Conservation (phyloP, 148 eudicot species). For the Chenopodium formosanum region DNA sequence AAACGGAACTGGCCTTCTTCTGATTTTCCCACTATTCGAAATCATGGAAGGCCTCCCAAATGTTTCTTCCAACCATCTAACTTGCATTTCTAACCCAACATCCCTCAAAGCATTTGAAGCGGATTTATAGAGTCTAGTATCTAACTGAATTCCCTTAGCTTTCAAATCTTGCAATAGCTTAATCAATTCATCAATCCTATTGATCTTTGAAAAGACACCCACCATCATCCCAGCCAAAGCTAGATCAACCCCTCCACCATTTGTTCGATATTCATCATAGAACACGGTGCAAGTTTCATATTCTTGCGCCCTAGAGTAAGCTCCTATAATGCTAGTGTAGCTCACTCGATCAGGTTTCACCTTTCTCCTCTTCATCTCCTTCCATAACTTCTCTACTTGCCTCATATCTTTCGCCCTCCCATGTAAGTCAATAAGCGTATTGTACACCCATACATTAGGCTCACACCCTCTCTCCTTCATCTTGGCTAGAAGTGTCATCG, state of each 20-base stretch:
- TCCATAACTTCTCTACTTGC: slow-evolving; percentile 84
- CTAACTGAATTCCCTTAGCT: slow-evolving; percentile 54
- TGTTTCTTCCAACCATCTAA: slow-evolving; percentile 60
- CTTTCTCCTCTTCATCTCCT: slow-evolving; percentile 85
- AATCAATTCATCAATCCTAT: slow-evolving; percentile 62
- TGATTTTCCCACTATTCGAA: slow-evolving; percentile 1
- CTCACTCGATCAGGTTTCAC: slow-evolving; percentile 63
- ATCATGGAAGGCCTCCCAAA: slow-evolving; percentile 23
- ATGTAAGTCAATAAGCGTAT: slow-evolving; percentile 69
- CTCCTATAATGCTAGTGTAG: slow-evolving; percentile 75
- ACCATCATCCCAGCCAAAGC: slow-evolving; percentile 96
- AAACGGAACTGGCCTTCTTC: not conserved
- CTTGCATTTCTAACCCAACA: slow-evolving; percentile 69
- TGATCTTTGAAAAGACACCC: slow-evolving; percentile 69
- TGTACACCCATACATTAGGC: slow-evolving; percentile 94
- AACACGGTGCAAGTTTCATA: slow-evolving; percentile 51
- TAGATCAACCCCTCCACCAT: slow-evolving; percentile 62
- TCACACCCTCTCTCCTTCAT: slow-evolving; percentile 83
- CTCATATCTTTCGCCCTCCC: slow-evolving; percentile 59
- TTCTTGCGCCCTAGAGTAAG: slow-evolving; percentile 62
- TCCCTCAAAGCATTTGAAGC: slow-evolving; percentile 78
- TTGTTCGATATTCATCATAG: slow-evolving; percentile 61
- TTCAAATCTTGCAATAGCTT: slow-evolving; percentile 74
- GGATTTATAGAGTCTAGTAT: slow-evolving; percentile 70
- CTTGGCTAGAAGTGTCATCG: slow-evolving; percentile 74